These are phyloP conservation scores for Rhynchospora tenuis DNA, from an alignment of 176 grass and related monocot genomes.

Conservation along the genomic window DNA sequence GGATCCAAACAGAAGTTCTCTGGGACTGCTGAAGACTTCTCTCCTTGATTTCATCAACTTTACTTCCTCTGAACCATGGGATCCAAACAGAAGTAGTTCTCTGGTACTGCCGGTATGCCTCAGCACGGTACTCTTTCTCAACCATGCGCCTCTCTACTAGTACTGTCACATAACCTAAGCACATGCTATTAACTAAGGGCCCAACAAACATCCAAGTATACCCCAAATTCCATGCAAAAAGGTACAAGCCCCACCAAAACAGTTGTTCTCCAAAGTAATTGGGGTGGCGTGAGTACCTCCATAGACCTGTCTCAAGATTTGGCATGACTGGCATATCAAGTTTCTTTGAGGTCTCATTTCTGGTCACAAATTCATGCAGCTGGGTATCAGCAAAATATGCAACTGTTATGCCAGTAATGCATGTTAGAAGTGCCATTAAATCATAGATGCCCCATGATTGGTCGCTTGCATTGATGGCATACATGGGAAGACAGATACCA, in stretches of 20 bases:
- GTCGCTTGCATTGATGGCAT: slow-evolving; percentile 53
- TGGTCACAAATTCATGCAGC: slow-evolving; percentile 53
- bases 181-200: slow-evolving; percentile 59
- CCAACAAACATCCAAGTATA: slow-evolving; percentile 70
- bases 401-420: slow-evolving; percentile 45
- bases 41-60: slow-evolving; percentile 32
- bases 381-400: slow-evolving; percentile 80
- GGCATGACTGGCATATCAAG: slow-evolving; percentile 25
- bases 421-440: slow-evolving; percentile 28
- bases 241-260: slow-evolving; percentile 82
- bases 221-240: slow-evolving; percentile 75
- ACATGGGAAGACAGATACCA: slow-evolving; percentile 79
- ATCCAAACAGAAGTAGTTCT: slow-evolving; percentile 70
- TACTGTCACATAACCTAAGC: slow-evolving; percentile 76
- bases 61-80: slow-evolving; percentile 70
- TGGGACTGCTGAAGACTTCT: slow-evolving; percentile 55
- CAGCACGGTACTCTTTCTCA: slow-evolving; percentile 57
- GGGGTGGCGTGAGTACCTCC: slow-evolving; percentile 79
- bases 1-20: slow-evolving; percentile 57
- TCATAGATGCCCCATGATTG: slow-evolving; percentile 56
- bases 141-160: slow-evolving; percentile 75
- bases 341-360: slow-evolving; percentile 44
- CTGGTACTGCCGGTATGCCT: slow-evolving; percentile 63
- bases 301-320: slow-evolving; percentile 57
- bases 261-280: slow-evolving; percentile 93